Conservation (phyloP, 2,329 filamentous ascomycete genomes). For the Huntiella abstrusa region DNA sequence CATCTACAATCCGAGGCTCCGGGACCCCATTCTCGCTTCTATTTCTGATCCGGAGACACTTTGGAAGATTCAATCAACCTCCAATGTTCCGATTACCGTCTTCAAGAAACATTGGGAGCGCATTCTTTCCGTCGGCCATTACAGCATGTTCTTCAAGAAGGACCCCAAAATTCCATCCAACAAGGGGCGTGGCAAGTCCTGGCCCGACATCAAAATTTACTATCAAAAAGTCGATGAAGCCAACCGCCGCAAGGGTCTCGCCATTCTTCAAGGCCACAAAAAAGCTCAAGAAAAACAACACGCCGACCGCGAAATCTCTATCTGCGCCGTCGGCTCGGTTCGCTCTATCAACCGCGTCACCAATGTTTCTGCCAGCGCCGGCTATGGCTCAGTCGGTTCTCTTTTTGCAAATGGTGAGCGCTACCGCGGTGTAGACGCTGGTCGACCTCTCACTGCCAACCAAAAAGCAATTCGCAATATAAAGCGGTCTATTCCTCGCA, state of each 20-base stretch:
- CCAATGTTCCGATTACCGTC: no score
- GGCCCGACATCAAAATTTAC: background rate
- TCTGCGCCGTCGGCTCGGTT: background rate
- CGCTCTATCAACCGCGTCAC: constrained; percentile 5
- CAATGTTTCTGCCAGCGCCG: background rate
- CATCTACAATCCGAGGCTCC: no score
- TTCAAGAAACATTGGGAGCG: background rate
- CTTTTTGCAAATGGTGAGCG: no score
- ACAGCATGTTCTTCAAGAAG: background rate
- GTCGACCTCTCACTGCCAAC: no score
- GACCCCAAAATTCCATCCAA: background rate
- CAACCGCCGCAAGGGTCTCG: background rate
- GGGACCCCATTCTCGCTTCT: no score
- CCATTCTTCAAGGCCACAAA: background rate
- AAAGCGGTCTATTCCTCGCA: no score
- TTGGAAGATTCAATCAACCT: no score
- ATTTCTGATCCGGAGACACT: no score
- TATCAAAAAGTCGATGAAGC: background rate
- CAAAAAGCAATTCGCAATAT: no score
- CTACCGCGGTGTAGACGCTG: no score
- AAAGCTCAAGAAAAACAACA: background rate
- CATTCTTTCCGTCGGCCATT: background rate
- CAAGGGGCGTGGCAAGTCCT: background rate
- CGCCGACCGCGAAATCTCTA: background rate
- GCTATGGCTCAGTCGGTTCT: no score